A percentile compares a stretch with the other conserved stretches of the same genome.
Conservation (phyloP, 495 filamentous ascomycete species). For the Neurospora hispaniola region DNA sequence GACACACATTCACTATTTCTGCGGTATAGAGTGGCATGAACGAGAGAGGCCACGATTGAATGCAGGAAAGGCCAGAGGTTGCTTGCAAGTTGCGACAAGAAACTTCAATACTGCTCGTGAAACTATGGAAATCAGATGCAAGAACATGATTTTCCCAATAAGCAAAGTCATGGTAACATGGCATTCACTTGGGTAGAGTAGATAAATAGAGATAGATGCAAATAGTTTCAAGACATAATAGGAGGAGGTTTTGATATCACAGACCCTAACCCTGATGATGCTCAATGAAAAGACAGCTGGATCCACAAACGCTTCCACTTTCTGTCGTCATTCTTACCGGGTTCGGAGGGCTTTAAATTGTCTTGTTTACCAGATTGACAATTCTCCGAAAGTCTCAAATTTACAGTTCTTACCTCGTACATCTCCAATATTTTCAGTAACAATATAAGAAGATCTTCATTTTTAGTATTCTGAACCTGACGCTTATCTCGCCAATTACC, state of each 20-base stretch:
- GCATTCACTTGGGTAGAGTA: neutral
- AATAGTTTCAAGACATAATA: neutral
- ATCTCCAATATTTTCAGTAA: neutral
- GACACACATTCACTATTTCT: neutral
- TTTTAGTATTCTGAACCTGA: neutral
- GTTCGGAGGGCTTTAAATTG: neutral
- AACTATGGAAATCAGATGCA: neutral
- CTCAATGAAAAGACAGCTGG: neutral
- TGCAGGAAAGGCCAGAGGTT: neutral
- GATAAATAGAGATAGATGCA: neutral
- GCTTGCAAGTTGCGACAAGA: neutral
- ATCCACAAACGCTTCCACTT: neutral
- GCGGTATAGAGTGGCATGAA: neutral
- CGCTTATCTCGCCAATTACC: neutral
- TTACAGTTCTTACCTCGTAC: neutral
- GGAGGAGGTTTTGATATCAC: neutral
- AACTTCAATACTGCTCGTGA: neutral
- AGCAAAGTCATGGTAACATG: neutral
- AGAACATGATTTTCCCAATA: neutral
- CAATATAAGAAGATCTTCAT: neutral
- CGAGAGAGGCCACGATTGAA: neutral
- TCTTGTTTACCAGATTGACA: neutral
- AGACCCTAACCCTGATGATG: neutral
- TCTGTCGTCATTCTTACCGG: neutral
- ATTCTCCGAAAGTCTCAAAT: neutral